phyloP scores from a whole-genome alignment of 75 land plant species.

The Cunninghamia lanceolata region DNA sequence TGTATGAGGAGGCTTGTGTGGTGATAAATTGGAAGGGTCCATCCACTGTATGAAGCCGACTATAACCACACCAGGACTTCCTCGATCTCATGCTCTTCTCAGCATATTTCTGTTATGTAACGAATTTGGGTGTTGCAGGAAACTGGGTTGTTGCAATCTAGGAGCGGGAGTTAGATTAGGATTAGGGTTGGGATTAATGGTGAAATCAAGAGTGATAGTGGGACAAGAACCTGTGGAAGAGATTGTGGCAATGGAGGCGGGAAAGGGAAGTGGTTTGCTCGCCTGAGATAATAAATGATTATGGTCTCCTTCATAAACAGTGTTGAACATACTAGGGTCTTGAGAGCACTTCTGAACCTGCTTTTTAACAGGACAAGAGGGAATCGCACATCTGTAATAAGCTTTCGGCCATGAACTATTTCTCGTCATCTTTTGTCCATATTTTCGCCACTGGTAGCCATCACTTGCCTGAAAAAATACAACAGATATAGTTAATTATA shows the following conservation, averaged over 20 bases:
- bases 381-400: background rate
- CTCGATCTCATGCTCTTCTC: no score
- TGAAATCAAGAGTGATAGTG: constrained; percentile 1
- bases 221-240: background rate
- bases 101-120: background rate
- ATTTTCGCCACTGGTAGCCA: background rate
- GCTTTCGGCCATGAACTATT: background rate
- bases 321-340: background rate
- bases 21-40: no score
- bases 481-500: background rate
- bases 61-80: no score
- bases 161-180: background rate
- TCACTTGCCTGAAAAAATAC: background rate
- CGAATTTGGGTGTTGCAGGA: background rate
- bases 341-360: background rate
- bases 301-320: background rate
- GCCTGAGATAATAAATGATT: background rate
- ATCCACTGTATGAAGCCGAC: no score
- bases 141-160: background rate
- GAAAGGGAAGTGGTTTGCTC: background rate
- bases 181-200: background rate
- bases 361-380: background rate
- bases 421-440: background rate
- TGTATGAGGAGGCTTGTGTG: no score
- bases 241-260: background rate